Conservation (phyloP, 768 basidiomycete genomes). For the Boletus rubropictus region DNA sequence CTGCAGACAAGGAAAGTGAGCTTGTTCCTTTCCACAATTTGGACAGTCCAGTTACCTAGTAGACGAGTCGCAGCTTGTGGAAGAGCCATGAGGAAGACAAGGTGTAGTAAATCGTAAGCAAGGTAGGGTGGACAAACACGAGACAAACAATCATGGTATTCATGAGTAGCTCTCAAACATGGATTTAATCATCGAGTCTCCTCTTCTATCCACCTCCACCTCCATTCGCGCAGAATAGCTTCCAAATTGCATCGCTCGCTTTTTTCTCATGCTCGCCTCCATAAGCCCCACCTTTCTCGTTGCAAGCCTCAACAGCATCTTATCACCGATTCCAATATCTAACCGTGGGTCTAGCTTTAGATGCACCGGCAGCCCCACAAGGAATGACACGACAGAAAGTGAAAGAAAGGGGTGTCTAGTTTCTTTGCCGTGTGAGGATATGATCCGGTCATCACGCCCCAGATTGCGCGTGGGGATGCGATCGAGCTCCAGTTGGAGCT, state of each 20-base stretch:
- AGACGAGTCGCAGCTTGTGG: constrained; percentile 44
- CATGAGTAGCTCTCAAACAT: neutral
- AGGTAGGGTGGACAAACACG: constrained; percentile 18
- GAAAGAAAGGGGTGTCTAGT: constrained; percentile 88
- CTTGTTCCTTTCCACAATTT: neutral
- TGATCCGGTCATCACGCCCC: constrained; percentile 90
- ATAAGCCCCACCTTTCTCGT: constrained; percentile 68
- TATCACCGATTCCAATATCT: constrained; percentile 81
- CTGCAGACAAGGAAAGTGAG: constrained; percentile 15
- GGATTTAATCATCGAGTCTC: constrained; percentile 35
- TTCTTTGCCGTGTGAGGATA: constrained; percentile 90
- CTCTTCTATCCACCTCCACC: constrained; percentile 45
- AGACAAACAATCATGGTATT: constrained; percentile 18
- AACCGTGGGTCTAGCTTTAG: constrained; percentile 74
- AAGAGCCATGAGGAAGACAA: constrained; percentile 41
- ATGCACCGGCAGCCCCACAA: constrained; percentile 76
- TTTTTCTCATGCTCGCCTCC: constrained; percentile 71
- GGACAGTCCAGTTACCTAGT: constrained; percentile 35
- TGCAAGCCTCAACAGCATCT: constrained; percentile 72
- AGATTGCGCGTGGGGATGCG: constrained; percentile 86
- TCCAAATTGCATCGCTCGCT: constrained; percentile 97
- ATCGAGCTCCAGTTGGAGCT: constrained; percentile 88
- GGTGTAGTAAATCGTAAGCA: neutral
- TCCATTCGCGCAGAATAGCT: constrained; percentile 83
- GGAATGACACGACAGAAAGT: constrained; percentile 67